Base-by-base conservation (phyloP, 345 rosid genomes). In the Salix arbutifolia region DNA sequence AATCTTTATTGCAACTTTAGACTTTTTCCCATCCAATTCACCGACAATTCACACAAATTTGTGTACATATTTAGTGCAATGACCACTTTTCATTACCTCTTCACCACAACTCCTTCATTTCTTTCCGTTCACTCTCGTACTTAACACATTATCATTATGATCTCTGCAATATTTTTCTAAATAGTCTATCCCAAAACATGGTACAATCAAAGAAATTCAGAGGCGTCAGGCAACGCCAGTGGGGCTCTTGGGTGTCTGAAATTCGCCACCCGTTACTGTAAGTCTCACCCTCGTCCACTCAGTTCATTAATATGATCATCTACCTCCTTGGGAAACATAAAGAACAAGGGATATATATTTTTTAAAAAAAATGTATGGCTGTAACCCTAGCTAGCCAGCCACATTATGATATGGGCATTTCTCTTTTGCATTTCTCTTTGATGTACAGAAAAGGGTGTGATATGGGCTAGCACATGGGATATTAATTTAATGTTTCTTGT, bases 171-270 rank as follows among this genome's bases (percentile, higher is more conserved):
- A 4, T 23, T 23, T 30, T 52, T 26, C 26, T 73, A 37, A 66
- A 56, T 46, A 31, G 46, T 19, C 67, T 70, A 10, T 58, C 71
- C 70, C 76, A 10, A 56, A 28, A 35, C 33, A 91, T 91, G 97
- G 92, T 86, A 85, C 88, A 86, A 76, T 69, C 91, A 50, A 91
- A 80, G 89, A 91, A 90, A 73, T 91, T 84, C 92, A 86, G 97
- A 84, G 97, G 94, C 40, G 97, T 91, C 70, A 88, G 97, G 80
- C 94, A 91, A 72, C 92, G 97, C 80, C 94, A 90, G 89, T 91
- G 97, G 97, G 97, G 97, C 83, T 90, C 97, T 50, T 91, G 97
- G 94, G 94, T 91, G 37, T 90, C 96, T 28, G 94, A 91, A 77
- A 91, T 91, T 83, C 94, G 97, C 70, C 94, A 91, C 67, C 93